These are phyloP conservation scores for Sporothrix luriei DNA, from an alignment of 2,329 filamentous ascomycete species.

Conservation along the genomic window DNA sequence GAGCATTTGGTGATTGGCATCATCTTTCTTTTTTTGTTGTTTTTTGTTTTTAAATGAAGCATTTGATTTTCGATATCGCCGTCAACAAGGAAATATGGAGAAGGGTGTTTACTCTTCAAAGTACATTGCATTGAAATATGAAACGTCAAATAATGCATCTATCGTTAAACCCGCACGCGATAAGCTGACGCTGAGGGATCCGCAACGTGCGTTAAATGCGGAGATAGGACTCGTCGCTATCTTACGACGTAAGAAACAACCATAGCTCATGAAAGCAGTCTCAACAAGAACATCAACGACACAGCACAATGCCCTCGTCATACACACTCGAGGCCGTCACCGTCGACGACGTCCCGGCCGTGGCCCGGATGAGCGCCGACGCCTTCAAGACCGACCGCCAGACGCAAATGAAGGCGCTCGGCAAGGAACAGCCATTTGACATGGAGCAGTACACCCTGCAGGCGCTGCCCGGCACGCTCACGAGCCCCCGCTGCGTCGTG, in stretches of 20 bases:
- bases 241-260: neutral
- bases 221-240: neutral
- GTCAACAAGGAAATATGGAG: neutral
- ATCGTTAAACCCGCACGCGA: neutral
- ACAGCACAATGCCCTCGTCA: neutral
- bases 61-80: conserved; percentile 14
- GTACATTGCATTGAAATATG: neutral
- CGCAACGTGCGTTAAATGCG: neutral
- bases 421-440: conserved; percentile 1
- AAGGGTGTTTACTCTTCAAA: neutral
- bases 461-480: neutral
- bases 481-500: neutral
- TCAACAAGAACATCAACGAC: neutral
- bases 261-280: neutral
- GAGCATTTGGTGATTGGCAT: conserved; percentile 24
- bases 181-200: neutral
- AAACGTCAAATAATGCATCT: neutral
- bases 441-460: neutral
- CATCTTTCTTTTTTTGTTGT: neutral
- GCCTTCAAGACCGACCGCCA: conserved; percentile 10
- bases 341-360: neutral
- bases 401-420: neutral
- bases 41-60: conserved; percentile 24
- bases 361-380: neutral
- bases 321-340: neutral